Evolutionary conservation across 2,329 filamentous ascomycete genomes (phyloP), one percentile per base, ranked within the genome.

Genomic region (Colletotrichum abscissum): DNA sequence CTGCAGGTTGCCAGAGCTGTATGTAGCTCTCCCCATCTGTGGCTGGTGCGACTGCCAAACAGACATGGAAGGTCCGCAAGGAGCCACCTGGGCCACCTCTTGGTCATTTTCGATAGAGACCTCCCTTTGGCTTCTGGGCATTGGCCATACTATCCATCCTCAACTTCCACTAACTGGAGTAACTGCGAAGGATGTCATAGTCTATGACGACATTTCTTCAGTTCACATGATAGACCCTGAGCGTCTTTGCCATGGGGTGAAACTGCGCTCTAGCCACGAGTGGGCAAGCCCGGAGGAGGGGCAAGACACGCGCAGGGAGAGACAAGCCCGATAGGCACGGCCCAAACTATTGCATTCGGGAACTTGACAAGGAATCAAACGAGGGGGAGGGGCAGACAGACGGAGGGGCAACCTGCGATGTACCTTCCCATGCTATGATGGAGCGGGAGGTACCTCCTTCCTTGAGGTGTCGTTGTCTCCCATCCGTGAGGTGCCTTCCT

Each of bases 211-310:
- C 72, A 74, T 73, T 72, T 52, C 63, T 72, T 55, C 57, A 63
- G 46, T 73, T 74, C 72, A 72, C 72, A 74, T 74, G 72, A 74
- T 68, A 74, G 72, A 74, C 72, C 72, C 68, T 74, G 63, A 68
- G 67, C 71, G 67, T 62, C 60, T 56, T 66, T 73, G 54, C 70
- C 71, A 42, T 71, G 56, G 71, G 67, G 67, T 73, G 71, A 73
- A 73, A 73, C 71, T 73, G 49, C 60, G 62, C 71, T 66, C 65
- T 30, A 73, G 49, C 56, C 60, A 73, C 35, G 58, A 57, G 59
- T 71, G 60, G 67, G 22, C 67, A 73, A 57, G 46, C 60, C 56
- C 33, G 46, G 67, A 38, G 63, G 30, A 65, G 63, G 63, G 9
- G 49, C 55, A 65, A 28, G 46, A 64, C 70, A 56, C 60, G 54